Conservation (phyloP, 2,329 filamentous ascomycete species). For the Atkinsonella hypoxylon region DNA sequence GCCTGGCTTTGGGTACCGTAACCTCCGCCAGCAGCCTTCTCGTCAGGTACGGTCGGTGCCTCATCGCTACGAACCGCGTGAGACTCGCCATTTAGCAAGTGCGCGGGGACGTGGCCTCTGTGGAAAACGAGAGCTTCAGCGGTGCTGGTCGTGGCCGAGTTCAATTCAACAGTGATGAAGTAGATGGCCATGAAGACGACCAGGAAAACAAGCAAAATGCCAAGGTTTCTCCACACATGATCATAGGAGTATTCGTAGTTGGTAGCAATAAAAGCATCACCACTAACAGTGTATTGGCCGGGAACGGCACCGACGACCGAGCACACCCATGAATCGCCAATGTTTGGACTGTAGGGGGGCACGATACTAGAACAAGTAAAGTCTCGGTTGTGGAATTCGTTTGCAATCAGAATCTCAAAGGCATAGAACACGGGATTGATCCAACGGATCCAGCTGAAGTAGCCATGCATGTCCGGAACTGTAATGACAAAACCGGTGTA, state of each 20-base stretch:
- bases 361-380: conserved; percentile 44
- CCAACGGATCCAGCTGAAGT: conserved; percentile 67
- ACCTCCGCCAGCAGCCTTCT: conserved; percentile 7
- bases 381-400: conserved; percentile 52
- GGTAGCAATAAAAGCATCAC: conserved; percentile 46
- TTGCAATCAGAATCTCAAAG: conserved; percentile 61
- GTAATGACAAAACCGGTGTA: conserved; percentile 46
- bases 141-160: conserved; percentile 48
- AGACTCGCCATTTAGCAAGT: conserved; percentile 22
- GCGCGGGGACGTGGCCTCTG: conserved; percentile 36
- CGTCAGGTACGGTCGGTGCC: conserved; percentile 13
- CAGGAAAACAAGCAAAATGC: conserved; percentile 53
- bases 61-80: conserved; percentile 20
- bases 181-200: conserved; percentile 53
- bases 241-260: conserved; percentile 45
- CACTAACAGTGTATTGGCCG: conserved; percentile 42
- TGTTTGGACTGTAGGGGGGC: conserved; percentile 31
- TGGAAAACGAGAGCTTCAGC: conserved; percentile 61
- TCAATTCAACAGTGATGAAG: conserved; percentile 51
- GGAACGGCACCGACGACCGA: conserved; percentile 40
- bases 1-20: conserved; percentile 14
- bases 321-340: conserved; percentile 39
- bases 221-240: conserved; percentile 56
- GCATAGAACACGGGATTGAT: conserved; percentile 63
- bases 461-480: conserved; percentile 50